These are phyloP conservation scores for Neurospora sp. DNA, from an alignment of 495 filamentous ascomycete species.

Conservation along the genomic window DNA sequence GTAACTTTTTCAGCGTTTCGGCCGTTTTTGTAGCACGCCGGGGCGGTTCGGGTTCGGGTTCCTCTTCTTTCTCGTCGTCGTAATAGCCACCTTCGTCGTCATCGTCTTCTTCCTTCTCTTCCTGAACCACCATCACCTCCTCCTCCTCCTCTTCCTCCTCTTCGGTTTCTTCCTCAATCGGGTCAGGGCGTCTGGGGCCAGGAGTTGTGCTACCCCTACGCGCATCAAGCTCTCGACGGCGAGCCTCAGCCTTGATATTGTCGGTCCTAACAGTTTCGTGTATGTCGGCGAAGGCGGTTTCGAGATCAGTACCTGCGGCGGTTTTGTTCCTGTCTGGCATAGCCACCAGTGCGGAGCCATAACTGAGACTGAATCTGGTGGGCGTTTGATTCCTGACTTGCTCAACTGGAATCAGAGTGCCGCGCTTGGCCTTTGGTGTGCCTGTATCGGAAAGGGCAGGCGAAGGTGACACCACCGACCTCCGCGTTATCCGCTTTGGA, in stretches of 20 bases:
- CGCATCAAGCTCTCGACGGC: not conserved
- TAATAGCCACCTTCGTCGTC: not conserved
- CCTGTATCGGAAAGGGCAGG: not conserved
- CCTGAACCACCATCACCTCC: not conserved
- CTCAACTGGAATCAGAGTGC: not conserved
- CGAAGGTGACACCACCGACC: not conserved
- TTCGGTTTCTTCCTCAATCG: not conserved
- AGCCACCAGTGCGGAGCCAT: slow-evolving; percentile 19
- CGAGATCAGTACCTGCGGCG: slow-evolving; percentile 7
- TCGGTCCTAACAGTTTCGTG: slow-evolving; percentile 10
- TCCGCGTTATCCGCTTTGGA: slow-evolving; percentile 7
- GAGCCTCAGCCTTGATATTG: slow-evolving; percentile 8
- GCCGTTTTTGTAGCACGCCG: not conserved
- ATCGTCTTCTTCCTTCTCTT: not conserved
- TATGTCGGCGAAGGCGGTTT: slow-evolving; percentile 8
- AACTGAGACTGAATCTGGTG: slow-evolving; percentile 22
- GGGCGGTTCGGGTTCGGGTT: not conserved
- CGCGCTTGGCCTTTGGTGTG: not conserved
- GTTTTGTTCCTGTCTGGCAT: slow-evolving; percentile 10
- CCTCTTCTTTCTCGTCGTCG: not conserved
- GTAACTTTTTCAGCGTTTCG: not conserved
- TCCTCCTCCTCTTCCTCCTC: not conserved
- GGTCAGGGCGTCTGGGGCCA: not conserved
- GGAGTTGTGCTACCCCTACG: not conserved
- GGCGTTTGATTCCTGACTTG: slow-evolving; percentile 9